Evolutionary conservation across 169 alveolate species (phyloP), one percentile per base, ranked within the genome.

Genomic region (Plasmodium gaboni): DNA sequence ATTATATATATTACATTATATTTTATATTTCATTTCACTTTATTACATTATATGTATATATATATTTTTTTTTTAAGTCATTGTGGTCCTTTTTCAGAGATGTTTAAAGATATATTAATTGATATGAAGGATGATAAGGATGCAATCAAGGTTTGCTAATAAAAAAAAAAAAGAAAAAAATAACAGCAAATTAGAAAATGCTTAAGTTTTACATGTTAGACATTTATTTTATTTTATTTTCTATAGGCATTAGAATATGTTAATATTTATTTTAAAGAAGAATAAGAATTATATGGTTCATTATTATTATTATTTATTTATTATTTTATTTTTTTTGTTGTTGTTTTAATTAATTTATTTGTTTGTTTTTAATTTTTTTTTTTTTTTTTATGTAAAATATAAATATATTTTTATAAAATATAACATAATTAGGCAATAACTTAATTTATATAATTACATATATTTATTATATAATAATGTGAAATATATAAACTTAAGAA

Each of bases 181-280:
- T 10, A 28, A 32, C 26, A 65, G 28, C 26, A 28, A 65, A 17
- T 5, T 15, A n/a, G 13, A 60, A n/a, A 60, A 60, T 15, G 6
- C 17, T 5, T 15, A 10, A 74, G 9, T 38, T 38, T 38, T 59
- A 26, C 32, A 19, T 24, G 22, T 19, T 67, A 63, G 65, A 38
- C 10, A 50, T 46, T 24, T n/a, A 78, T 48, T 64, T 61, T 28
- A 22, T 53, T 24, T 53, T 70, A 12, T 46, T 22, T 42, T 57
- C 53, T 83, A 55, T 42, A 83, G 91, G 91, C 85, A 24, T 63
- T 83, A 67, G 91, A 83, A 68, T 83, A 68, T 22, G 69, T 83
- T 50, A 63, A 15, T 38, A 83, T 69, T 32, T 83, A 83, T 71
- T 83, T 83, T 67, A 17, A 48, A 26, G 83, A 83, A 28, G 57